Evolutionary conservation across 2,329 filamentous ascomycete species (phyloP), one percentile per base, ranked within the genome.

Genomic region (Monosporascus ibericus): DNA sequence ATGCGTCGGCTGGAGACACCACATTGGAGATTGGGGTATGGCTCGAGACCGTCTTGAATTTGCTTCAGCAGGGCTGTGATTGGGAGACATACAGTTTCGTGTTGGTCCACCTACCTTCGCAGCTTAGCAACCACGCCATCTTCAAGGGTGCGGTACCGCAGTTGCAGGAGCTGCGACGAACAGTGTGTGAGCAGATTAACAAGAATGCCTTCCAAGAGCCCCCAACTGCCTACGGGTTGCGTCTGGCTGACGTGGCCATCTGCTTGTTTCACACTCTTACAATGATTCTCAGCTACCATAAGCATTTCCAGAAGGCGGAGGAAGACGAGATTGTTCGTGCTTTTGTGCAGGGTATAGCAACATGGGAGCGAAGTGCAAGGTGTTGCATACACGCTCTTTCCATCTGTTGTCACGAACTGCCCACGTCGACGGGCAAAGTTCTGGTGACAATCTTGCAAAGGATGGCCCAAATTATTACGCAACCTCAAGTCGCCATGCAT

Each of bases 21-120:
- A 69, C 78, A 7, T 71, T 90, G 50, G 79, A 83, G 50, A 77
- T 87, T 47, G 76, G 78, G 15, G 70, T 78, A 40, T 96, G 90
- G 88, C 76, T 95, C n/a, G 87, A 92, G 57, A 78, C 84, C 11
- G 76, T 95, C 38, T 80, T 90, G 25, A 77, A 78, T n/a, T 73
- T 94, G n/a, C 72, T 95, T 44, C 83, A 87, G 58, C 79, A 84
- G 51, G 87, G 86, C 40, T 81, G 83, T 47, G 86, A 94, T 56
- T 97, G 92, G 92, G 91, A 97, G 66, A 76, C 95, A 1, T 96
- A 95, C 74, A 92, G 90, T 69, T 96, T 92, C 65, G 81, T 92
- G 18, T 75, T 99, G 30, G 88, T 90, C 6, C 89, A 96, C 67
- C 74, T 96, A 9, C 88, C 90, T 1, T 87, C 89, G 27, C 92